Percentiles rank a stretch among this genome's conserved stretches.
Evolutionary conservation across 1,284 basidiomycete genomes (phyloP).

Genomic region (Cryptococcus deneoformans): DNA sequence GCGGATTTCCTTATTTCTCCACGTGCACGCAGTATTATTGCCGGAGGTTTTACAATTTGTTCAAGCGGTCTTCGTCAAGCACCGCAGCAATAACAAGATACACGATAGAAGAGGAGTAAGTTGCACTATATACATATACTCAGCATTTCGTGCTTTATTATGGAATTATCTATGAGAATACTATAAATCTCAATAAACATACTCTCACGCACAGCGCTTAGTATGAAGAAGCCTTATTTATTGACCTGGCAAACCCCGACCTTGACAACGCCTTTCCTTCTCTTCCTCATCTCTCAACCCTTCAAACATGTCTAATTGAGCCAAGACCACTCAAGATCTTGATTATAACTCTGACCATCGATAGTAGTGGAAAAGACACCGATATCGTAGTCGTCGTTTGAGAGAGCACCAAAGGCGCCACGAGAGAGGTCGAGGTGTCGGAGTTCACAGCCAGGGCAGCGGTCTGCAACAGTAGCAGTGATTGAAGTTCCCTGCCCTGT

Average conservation of each 20-base stretch:
- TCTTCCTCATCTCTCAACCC: neutral
- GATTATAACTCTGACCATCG: slow-evolving; percentile 30
- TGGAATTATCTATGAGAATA: neutral
- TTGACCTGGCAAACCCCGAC: neutral
- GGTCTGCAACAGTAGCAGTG: slow-evolving; percentile 51
- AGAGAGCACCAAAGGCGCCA: slow-evolving; percentile 50
- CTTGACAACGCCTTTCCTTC: too few species aligned
- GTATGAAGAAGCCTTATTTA: neutral
- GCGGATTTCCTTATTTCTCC: too few species aligned
- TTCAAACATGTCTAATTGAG: slow-evolving; percentile 4
- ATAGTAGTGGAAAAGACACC: slow-evolving; percentile 26
- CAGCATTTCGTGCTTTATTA: neutral
- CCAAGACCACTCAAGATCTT: slow-evolving; percentile 32
- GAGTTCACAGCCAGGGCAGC: slow-evolving; percentile 51
- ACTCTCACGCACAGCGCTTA: neutral
- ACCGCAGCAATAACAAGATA: too few species aligned
- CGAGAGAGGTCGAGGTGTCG: slow-evolving; percentile 52
- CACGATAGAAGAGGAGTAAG: too few species aligned
- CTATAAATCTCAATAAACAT: neutral
- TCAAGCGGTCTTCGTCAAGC: too few species aligned
- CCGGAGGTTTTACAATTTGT: too few species aligned
- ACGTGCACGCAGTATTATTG: too few species aligned
- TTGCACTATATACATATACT: neutral
- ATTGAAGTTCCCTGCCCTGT: slow-evolving; percentile 47
- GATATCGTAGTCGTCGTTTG: slow-evolving; percentile 26